Base-by-base conservation (phyloP, 441 rosid genomes). In the Codiaeum variegatum region DNA sequence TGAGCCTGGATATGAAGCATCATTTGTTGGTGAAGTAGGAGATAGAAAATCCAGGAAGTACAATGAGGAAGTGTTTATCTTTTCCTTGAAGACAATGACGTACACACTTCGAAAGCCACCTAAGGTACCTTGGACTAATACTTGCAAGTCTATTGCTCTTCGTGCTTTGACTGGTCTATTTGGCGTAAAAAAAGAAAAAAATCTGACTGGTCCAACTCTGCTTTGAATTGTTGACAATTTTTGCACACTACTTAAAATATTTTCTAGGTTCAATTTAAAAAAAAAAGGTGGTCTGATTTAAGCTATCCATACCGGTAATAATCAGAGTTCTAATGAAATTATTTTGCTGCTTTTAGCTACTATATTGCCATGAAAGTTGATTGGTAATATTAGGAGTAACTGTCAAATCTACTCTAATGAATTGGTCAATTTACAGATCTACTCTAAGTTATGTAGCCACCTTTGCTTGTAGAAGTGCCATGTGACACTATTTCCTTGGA, bases 21-120 rank as follows among this genome's bases (percentile, higher is more conserved):
- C 75, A 11, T 79, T 74, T 74, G 36, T 9, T 12, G 85, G 86
- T 19, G 68, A 15, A 24, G 77, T 59, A 10, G 88, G 88, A 59
- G 80, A 78, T 60, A 81, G 0, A 69, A 66, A 31, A 54, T 86
- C 85, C 66, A 78, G 68, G 62, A 24, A 64, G 63, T 88, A 86
- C 81, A 85, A 62, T 59, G 90, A 88, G 75, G 76, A 78, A 18
- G 79, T 51, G 6, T 86, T 85, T 72, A 72, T 85, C 69, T 52
- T 82, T 32, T 88, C 92, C 15, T 80, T 88, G 78, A 88, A 86
- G 84, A 86, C 92, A 26, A 86, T 86, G 92, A 73, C 80, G 69
- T 88, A 84, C 66, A 86, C 87, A 3, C 60, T 88, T 29, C 77
- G 87, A 75, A 83, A 73, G 74, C 88, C 91, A 4, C 91, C 91